Evolutionary conservation across 176 grass and related monocot species (phyloP), one percentile per base, ranked within the genome.

Genomic region (Microstegium vimineum): DNA sequence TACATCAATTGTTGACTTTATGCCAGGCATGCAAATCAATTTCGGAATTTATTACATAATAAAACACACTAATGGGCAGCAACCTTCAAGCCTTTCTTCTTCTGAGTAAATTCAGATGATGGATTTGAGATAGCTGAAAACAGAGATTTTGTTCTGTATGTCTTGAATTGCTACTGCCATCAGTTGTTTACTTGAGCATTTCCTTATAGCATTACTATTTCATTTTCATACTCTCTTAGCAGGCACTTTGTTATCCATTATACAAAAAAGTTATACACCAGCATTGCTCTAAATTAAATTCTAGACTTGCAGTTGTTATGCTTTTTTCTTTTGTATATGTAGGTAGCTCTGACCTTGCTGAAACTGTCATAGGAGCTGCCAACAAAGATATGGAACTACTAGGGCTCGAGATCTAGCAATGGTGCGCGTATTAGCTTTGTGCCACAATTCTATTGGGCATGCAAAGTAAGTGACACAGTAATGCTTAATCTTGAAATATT

Each of bases 371-470:
- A 98, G 90, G 84, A 91, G 34, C 71, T 95, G 93, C 66, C 92
- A 95, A 78, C 89, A 85, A 49, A 91, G 85, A 89, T 98, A 98
- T 78, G 89, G 85, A 71, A 90, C 90, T 90, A n/a, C 89, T 45
- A n/a, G 96, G 72, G 90, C 86, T 68, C 84, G 90, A 82, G 93
- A 98, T 87, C 80, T 95, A 42, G 96, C 89, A 43, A 84, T 93
- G 85, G 90, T 91, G 61, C 90, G 73, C 12, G 62, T 81, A 69
- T 74, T 95, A 75, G 90, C 92, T 86, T 75, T 95, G 80, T 98
- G 96, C 60, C 82, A 88, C 59, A 90, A 95, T 91, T 88, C 96
- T 34, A 79, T 98, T 77, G 37, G 62, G 18, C 77, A 98, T 90
- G 87, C 96, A 64, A 93, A 95, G 92, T 98, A 91, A 91, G 89